These are phyloP conservation scores for Henckelia pumila DNA, from an alignment of 257 asterid species.

Conservation along the genomic window DNA sequence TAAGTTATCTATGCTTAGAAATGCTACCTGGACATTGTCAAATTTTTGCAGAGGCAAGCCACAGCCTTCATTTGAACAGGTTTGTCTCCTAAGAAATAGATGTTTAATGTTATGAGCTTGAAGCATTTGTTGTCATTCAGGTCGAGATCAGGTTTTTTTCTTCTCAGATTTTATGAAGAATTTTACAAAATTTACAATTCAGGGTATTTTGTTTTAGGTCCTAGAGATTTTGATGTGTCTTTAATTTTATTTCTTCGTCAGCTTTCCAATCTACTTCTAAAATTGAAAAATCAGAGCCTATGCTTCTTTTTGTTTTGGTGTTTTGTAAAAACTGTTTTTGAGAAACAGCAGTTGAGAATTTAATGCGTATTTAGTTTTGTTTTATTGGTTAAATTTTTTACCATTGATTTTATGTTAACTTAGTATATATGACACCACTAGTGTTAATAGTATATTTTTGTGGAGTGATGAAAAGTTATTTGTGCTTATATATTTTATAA, in stretches of 20 bases:
- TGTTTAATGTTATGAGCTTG: neutral
- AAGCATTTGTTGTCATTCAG: neutral
- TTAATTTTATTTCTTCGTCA: neutral
- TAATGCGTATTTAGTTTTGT: neutral
- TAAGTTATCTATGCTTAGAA: conserved; percentile 17
- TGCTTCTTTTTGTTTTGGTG: neutral
- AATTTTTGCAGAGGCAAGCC: conserved; percentile 20
- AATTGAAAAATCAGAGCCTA: neutral
- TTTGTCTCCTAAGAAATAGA: neutral
- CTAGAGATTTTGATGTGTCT: neutral
- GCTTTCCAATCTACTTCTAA: neutral
- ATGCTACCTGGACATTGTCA: conserved; percentile 18
- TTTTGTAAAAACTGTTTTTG: neutral
- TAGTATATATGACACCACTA: neutral
- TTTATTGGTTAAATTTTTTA: neutral
- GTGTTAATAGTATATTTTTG: neutral
- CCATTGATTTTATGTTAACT: neutral
- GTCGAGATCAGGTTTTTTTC: neutral
- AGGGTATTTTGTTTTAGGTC: no score
- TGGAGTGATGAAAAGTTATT: no score
- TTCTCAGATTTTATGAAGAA: neutral
- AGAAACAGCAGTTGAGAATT: neutral
- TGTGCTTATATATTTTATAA: no score
- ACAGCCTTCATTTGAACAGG: conserved; percentile 19
- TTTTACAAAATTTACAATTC: no score